phyloP scores from a whole-genome alignment of 1,284 basidiomycete species.

The Leccinum pachyderme region DNA sequence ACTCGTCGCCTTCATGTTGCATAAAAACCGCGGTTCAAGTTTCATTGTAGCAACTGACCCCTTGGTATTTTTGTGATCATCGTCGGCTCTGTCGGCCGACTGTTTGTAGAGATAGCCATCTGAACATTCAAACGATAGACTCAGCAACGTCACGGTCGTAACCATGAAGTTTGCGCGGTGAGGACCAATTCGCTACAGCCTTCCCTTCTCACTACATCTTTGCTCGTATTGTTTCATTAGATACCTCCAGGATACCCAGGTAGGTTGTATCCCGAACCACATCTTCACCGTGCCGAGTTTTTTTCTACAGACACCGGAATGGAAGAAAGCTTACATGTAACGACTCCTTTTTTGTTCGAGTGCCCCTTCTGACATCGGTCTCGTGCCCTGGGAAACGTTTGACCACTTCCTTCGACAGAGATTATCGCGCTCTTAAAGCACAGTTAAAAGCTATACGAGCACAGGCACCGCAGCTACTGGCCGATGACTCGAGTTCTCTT shows the following conservation, averaged over 20 bases:
- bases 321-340: slow-evolving; percentile 80
- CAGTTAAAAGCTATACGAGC: slow-evolving; percentile 55
- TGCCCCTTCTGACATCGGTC: background rate
- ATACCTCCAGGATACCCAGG: slow-evolving; percentile 73
- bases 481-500: slow-evolving; percentile 11
- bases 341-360: slow-evolving; percentile 17
- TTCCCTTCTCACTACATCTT: background rate
- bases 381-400: background rate
- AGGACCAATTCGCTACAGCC: slow-evolving; percentile 11
- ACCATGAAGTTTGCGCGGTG: slow-evolving; percentile 59
- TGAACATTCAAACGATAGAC: background rate
- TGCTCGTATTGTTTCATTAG: slow-evolving; percentile 30
- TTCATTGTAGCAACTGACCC: background rate
- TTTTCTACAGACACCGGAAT: slow-evolving; percentile 62
- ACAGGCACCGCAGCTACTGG: slow-evolving; percentile 19
- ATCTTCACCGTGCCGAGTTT: background rate
- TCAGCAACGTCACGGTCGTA: background rate
- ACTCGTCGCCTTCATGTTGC: background rate
- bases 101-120: background rate
- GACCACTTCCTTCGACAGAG: slow-evolving; percentile 39
- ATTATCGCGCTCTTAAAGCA: slow-evolving; percentile 75
- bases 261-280: slow-evolving; percentile 23
- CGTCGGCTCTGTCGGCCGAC: background rate
- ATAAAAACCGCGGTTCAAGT: background rate
- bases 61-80: background rate